A percentile compares a stretch with the other conserved stretches of the same genome.
phyloP scores from a whole-genome alignment of 2,329 filamentous ascomycete species.

The Colletotrichum chlorophyti region DNA sequence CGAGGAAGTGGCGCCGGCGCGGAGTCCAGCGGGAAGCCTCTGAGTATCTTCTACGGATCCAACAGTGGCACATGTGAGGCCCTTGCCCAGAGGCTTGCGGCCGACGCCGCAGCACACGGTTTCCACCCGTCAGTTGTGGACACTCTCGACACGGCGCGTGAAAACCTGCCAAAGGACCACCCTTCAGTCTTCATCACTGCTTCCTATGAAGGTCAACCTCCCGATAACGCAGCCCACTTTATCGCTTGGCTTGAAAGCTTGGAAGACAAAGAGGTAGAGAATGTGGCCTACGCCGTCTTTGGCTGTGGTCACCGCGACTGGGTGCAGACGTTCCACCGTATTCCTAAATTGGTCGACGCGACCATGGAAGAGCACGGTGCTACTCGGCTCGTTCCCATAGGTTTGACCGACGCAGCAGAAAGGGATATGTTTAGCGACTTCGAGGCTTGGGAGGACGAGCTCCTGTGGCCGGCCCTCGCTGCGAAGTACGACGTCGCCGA shows the following conservation, averaged over 20 bases:
- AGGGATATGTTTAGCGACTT: conserved; percentile 73
- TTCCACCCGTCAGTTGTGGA: conserved; percentile 57
- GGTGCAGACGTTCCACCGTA: conserved; percentile 68
- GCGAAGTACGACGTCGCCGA: conserved; percentile 54
- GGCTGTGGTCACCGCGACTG: conserved; percentile 68
- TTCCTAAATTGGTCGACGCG: conserved; percentile 69
- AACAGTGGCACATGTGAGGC: conserved; percentile 75
- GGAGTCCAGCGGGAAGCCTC: conserved; percentile 36
- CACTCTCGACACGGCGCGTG: conserved; percentile 63
- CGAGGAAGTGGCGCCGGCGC: conserved; percentile 15
- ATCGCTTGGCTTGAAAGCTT: conserved; percentile 66
- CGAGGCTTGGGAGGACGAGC: conserved; percentile 70
- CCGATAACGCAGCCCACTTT: conserved; percentile 73
- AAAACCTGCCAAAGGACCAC: conserved; percentile 60
- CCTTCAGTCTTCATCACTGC: conserved; percentile 70
- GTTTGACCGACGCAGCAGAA: conserved; percentile 64
- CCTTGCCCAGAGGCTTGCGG: conserved; percentile 65
- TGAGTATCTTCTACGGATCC: conserved; percentile 72
- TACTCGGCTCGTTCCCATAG: conserved; percentile 50
- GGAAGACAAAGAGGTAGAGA: conserved; percentile 53
- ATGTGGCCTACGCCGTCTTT: conserved; percentile 69
- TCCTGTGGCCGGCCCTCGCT: conserved; percentile 57
- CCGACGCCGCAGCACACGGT: conserved; percentile 60
- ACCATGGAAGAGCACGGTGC: conserved; percentile 49
- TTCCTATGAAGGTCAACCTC: conserved; percentile 74